Percentiles rank a stretch among this genome's conserved stretches.
Conservation (phyloP, 1,284 basidiomycete species). For the Ganoderma multipileum region DNA sequence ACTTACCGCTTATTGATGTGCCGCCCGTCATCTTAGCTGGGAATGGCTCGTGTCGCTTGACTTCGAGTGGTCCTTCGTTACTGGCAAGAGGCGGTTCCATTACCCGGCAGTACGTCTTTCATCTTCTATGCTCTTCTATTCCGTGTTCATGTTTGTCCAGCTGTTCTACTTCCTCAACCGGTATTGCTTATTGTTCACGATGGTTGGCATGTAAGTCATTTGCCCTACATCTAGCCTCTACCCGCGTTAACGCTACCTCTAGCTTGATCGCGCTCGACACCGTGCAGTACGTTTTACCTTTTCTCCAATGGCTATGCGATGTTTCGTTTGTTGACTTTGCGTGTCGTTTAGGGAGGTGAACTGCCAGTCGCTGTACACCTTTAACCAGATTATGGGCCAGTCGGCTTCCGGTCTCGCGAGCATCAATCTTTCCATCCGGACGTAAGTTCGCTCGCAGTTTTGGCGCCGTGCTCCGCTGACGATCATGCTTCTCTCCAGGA, state of each 20-base stretch:
- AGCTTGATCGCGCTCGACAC: constrained; percentile 67
- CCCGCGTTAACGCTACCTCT: constrained; percentile 31
- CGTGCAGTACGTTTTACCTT: constrained; percentile 45
- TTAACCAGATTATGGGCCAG: constrained; percentile 74
- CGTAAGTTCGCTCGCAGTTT: constrained; percentile 49
- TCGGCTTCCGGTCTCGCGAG: constrained; percentile 77
- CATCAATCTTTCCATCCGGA: constrained; percentile 80
- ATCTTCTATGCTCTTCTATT: background rate
- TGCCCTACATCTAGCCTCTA: background rate
- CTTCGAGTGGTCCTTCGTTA: constrained; percentile 73
- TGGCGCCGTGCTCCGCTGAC: background rate
- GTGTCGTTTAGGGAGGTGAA: constrained; percentile 53
- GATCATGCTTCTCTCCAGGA: constrained; percentile 46
- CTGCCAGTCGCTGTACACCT: constrained; percentile 76
- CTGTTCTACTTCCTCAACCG: constrained; percentile 78
- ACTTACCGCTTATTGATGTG: constrained; percentile 15
- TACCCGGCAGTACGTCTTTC: constrained; percentile 42
- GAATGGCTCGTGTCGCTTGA: constrained; percentile 66
- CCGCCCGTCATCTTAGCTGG: constrained; percentile 35
- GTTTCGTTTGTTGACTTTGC: constrained; percentile 1
- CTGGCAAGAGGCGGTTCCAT: constrained; percentile 64
- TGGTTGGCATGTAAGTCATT: constrained; percentile 66
- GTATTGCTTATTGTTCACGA: constrained; percentile 69
- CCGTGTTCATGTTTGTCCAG: constrained; percentile 42
- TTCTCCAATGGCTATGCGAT: background rate